phyloP scores from a whole-genome alignment of 139 green algal species.

The Bryopsis sp. region DNA sequence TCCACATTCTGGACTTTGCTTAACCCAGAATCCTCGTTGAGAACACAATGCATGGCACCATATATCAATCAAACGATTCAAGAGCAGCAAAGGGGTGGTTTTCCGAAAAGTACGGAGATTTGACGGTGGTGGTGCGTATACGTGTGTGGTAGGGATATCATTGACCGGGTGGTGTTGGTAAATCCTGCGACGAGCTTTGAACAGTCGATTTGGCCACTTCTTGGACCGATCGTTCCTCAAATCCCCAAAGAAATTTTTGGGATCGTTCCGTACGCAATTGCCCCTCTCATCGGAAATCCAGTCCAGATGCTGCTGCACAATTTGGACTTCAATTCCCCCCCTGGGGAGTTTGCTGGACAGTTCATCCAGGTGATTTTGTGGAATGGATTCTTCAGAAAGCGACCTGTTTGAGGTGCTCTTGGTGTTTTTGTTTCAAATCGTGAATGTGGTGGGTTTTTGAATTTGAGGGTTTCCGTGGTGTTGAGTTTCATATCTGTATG shows the following conservation, averaged over 20 bases:
- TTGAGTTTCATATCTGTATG: no score
- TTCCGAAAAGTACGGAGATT: neutral
- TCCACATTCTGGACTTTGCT: neutral
- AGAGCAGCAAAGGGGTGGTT: no score
- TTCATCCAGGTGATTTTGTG: neutral
- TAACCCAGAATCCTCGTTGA: neutral
- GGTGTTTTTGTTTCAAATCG: no score
- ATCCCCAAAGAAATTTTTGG: slow-evolving; percentile 55
- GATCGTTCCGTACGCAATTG: slow-evolving; percentile 59
- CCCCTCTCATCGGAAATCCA: slow-evolving; percentile 75
- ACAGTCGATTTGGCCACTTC: slow-evolving; percentile 50
- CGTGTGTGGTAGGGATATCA: slow-evolving; percentile 10
- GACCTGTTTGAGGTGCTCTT: no score
- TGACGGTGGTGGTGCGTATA: neutral
- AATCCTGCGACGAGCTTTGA: slow-evolving; percentile 83
- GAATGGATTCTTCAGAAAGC: no score
- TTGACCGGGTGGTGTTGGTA: slow-evolving; percentile 63
- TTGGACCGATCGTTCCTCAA: slow-evolving; percentile 56
- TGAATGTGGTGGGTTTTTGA: no score
- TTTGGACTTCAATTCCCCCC: neutral
- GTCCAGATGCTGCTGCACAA: slow-evolving; percentile 44
- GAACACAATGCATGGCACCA: neutral
- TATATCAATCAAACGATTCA: no score
- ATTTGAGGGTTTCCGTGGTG: no score
- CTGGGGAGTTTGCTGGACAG: neutral